phyloP scores from a whole-genome alignment of 164 flowering plant genomes.

The Saururus chinensis region DNA sequence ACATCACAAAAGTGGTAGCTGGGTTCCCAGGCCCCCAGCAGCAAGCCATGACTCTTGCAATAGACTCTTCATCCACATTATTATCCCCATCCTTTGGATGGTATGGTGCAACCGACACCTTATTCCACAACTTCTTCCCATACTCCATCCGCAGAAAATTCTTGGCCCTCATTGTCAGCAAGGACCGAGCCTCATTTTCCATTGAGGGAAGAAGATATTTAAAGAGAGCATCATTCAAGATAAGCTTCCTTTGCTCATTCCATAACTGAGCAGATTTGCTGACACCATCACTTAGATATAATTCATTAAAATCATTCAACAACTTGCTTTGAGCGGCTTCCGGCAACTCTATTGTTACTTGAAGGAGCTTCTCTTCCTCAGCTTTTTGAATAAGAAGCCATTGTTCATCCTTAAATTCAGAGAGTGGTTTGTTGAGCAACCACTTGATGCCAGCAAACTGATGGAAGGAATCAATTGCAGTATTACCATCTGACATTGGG shows the following conservation, averaged over 20 bases:
- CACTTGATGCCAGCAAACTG: slow-evolving; percentile 80
- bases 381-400: slow-evolving; percentile 98
- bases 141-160: slow-evolving; percentile 69
- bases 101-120: slow-evolving; percentile 89
- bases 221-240: slow-evolving; percentile 62
- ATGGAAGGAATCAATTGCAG: slow-evolving; percentile 73
- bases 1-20: slow-evolving; percentile 89
- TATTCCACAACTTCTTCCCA: slow-evolving; percentile 69
- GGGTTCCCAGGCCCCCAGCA: slow-evolving; percentile 99
- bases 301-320: slow-evolving; percentile 39
- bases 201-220: slow-evolving; percentile 67
- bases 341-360: slow-evolving; percentile 62
- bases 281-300: slow-evolving; percentile 78
- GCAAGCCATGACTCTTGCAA: slow-evolving; percentile 93
- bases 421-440: slow-evolving; percentile 71
- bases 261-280: slow-evolving; percentile 82
- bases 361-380: slow-evolving; percentile 88
- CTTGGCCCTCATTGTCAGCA: slow-evolving; percentile 70
- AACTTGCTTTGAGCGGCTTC: slow-evolving; percentile 34
- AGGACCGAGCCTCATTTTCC: slow-evolving; percentile 86
- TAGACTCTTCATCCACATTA: slow-evolving; percentile 63
- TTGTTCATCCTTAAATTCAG: slow-evolving; percentile 71
- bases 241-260: slow-evolving; percentile 88
- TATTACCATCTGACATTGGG: slow-evolving; percentile 73
- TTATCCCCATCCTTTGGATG: slow-evolving; percentile 61